Conservation (phyloP, 73 alveolate genomes). For the Stentor roeselii region DNA sequence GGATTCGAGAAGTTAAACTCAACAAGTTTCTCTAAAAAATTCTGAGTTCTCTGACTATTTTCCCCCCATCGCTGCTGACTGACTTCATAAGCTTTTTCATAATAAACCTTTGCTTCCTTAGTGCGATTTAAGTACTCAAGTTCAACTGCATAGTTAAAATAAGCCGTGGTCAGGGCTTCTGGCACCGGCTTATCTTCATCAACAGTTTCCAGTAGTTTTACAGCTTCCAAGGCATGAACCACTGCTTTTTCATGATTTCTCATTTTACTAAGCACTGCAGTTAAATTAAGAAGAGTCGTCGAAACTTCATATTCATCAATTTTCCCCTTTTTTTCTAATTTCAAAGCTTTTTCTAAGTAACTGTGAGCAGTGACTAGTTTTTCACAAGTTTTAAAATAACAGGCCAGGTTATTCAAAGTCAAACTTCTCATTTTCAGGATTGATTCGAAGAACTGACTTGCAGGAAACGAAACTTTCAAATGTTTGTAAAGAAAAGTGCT, state of each 20-base stretch:
- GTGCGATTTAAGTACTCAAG: neutral
- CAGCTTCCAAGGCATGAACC: neutral
- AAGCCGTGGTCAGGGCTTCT: slow-evolving; percentile 15
- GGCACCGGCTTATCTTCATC: slow-evolving; percentile 1
- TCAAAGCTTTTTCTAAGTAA: slow-evolving; percentile 2
- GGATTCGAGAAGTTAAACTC: neutral
- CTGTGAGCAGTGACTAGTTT: neutral
- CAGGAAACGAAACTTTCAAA: neutral
- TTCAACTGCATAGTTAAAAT: neutral
- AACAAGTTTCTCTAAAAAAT: neutral
- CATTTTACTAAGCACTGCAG: neutral
- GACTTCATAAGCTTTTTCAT: neutral
- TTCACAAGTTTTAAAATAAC: slow-evolving; percentile 10
- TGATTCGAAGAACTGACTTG: neutral
- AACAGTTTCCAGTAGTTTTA: neutral
- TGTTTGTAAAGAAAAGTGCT: neutral
- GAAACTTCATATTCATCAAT: neutral
- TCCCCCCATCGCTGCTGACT: neutral
- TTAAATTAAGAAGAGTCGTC: neutral
- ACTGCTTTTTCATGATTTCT: slow-evolving; percentile 10
- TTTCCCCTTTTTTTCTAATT: neutral
- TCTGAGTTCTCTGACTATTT: neutral
- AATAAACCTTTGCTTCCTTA: neutral
- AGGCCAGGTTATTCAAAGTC: slow-evolving; percentile 7
- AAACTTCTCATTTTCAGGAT: neutral